Evolutionary conservation across 768 basidiomycete genomes (phyloP), one percentile per base, ranked within the genome.

Genomic region (Hygrophorus russula): DNA sequence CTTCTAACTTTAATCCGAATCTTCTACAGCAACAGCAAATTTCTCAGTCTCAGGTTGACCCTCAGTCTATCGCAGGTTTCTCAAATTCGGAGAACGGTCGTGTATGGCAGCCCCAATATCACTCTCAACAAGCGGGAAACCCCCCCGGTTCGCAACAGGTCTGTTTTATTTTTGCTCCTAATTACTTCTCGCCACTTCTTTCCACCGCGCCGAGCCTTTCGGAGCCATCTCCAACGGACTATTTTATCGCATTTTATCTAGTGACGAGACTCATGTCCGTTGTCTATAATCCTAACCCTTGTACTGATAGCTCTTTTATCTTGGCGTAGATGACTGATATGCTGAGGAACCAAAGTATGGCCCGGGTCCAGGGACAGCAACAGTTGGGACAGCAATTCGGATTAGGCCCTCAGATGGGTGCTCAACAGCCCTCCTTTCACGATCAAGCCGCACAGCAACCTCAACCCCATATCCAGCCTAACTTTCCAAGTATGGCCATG

Each of bases 81-180:
- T 7, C 42, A 11, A 41, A 39, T 33, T 49, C 68, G 56, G 78
- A 80, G 56, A 70, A 73, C 20, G 50, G 50, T 48, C 72, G 69
- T 47, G 63, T 74, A 52, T 81, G 78, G 80, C 71, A 72, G 59
- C 70, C 60, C 34, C 62, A 64, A 48, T 70, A 70, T 50, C 66
- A 71, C 28, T 55, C 60, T 4, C 67, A 66, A 40, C 66, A 60
- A 49, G 56, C 63, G 36, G 59, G 61, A 36, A 71, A 70, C 28
- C 45, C 57, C 35, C 69, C 68, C 52, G 58, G 64, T 46, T 68
- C 55, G 42, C 56, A 67, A 28, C 76, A 75, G 72, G 76, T 66
- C 48, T 60, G 72, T 71, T 43, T 41, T 44, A 18, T 33, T 18
- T 33, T 11, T 15, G 15, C 35, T 40, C 27, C 34, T 38, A 41